Evolutionary conservation across 106 monocot genomes (phyloP), one percentile per base, ranked within the genome.

Genomic region (Alisma plantagoaquatica): DNA sequence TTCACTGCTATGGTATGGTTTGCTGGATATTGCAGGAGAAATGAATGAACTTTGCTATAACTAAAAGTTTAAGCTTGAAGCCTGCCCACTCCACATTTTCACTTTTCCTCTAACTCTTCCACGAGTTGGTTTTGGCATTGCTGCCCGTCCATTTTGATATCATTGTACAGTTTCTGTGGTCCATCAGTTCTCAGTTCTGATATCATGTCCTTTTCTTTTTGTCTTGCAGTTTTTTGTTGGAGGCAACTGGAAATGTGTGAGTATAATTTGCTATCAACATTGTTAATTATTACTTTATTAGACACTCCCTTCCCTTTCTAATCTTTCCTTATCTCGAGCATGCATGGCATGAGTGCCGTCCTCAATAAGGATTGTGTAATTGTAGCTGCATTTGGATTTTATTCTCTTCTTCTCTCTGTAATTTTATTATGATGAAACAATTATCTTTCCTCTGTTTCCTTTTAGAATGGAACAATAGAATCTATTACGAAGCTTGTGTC

Each of bases 171-270:
- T 68, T 57, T n/a, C 35, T 8, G 43, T 47, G 1, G 1, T 41
- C n/a, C n/a, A n/a, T n/a, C n/a, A n/a, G n/a, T n/a, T n/a, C n/a
- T n/a, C n/a, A n/a, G n/a, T n/a, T n/a, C n/a, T n/a, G n/a, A n/a
- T n/a, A n/a, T n/a, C n/a, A n/a, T n/a, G n/a, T n/a, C n/a, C n/a
- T n/a, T n/a, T n/a, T n/a, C n/a, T 63, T 51, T 62, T 46, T 61
- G 57, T 19, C 12, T 72, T 80, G 80, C 77, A 91, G 90, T 91
- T 91, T 63, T 91, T 91, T 57, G 90, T 91, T 51, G 90, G 90
- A 58, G 90, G 90, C 61, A 91, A 91, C 72, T 91, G 90, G 90
- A 91, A 91, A 53, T 91, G 90, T 67, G 90, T 91, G 73, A 84
- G 90, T 74, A 33, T 58, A 10, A 31, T n/a, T 57, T 31, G 10